These are phyloP conservation scores for Chrysanthemum lavandulifolium DNA, from an alignment of 129 eudicot genomes.

Conservation along the genomic window DNA sequence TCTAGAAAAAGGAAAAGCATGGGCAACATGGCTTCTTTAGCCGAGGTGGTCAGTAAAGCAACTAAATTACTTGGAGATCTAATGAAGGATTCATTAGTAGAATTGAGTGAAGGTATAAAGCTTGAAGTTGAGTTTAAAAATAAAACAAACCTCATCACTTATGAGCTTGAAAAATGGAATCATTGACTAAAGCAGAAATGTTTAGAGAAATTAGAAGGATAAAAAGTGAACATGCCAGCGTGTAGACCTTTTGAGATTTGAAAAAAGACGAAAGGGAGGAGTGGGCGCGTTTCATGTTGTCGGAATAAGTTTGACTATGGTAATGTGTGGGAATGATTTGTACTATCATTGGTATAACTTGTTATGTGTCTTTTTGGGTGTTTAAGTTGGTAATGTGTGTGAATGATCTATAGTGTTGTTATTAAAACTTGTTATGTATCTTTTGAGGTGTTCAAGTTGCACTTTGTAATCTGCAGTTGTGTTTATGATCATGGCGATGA, in stretches of 20 bases:
- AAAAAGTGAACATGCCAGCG: not conserved
- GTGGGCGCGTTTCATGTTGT: not conserved
- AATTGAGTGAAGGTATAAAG: not conserved
- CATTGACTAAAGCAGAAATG: not conserved
- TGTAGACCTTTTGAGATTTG: not conserved
- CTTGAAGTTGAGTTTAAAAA: not conserved
- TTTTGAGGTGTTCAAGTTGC: no score
- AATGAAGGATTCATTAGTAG: not conserved
- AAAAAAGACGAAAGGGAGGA: not conserved
- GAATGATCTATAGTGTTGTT: no score
- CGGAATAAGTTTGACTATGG: no score
- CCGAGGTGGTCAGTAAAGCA: not conserved
- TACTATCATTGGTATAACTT: no score
- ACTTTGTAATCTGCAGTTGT: no score
- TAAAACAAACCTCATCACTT: not conserved
- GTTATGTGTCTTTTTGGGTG: no score
- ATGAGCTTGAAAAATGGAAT: not conserved
- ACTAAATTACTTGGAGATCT: not conserved
- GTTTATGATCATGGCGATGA: no score
- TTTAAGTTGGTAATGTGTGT: no score
- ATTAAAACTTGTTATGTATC: no score
- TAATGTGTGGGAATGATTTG: no score
- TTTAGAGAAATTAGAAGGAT: not conserved
- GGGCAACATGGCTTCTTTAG: no score
- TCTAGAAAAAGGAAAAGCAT: no score